These are phyloP conservation scores for Pseudomassariella vexata DNA, from an alignment of 2,329 filamentous ascomycete genomes.

Conservation along the genomic window DNA sequence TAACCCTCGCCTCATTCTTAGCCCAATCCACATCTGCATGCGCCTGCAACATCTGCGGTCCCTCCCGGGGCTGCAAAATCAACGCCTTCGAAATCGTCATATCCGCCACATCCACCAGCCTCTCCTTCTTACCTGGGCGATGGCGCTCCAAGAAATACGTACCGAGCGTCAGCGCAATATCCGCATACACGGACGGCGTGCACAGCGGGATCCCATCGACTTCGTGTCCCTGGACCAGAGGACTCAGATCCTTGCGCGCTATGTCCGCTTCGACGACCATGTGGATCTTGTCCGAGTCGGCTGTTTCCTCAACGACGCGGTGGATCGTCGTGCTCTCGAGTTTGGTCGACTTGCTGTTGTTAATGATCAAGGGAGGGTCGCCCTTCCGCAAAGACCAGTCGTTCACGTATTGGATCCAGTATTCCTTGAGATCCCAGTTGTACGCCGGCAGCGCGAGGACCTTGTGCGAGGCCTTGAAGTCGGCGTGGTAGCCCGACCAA, in stretches of 20 bases:
- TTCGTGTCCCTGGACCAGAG: constrained; percentile 38
- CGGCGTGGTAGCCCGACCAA: constrained; percentile 53
- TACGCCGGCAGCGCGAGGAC: constrained; percentile 55
- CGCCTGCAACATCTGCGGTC: constrained; percentile 39
- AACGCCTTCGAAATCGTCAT: constrained; percentile 52
- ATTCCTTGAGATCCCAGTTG: constrained; percentile 56
- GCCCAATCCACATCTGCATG: constrained; percentile 39
- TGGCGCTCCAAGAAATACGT: constrained; percentile 48
- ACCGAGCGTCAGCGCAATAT: constrained; percentile 53
- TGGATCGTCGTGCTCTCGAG: constrained; percentile 14
- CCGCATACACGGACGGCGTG: constrained; percentile 45
- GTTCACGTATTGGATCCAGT: constrained; percentile 39
- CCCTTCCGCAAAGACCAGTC: constrained; percentile 60
- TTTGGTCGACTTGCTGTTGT: not conserved
- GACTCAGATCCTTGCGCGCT: constrained; percentile 47
- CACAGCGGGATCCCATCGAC: constrained; percentile 24
- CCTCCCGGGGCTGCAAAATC: constrained; percentile 29
- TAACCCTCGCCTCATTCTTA: constrained; percentile 34
- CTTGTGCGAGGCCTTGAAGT: constrained; percentile 46
- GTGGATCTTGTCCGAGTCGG: constrained; percentile 30
- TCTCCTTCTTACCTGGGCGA: constrained; percentile 35
- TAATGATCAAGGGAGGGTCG: constrained; percentile 29
- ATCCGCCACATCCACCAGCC: constrained; percentile 33
- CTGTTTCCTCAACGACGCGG: constrained; percentile 29
- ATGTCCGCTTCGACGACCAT: constrained; percentile 50